Base-by-base conservation (phyloP, 2,329 filamentous ascomycete species). In the Fragosphaeria purpurea region DNA sequence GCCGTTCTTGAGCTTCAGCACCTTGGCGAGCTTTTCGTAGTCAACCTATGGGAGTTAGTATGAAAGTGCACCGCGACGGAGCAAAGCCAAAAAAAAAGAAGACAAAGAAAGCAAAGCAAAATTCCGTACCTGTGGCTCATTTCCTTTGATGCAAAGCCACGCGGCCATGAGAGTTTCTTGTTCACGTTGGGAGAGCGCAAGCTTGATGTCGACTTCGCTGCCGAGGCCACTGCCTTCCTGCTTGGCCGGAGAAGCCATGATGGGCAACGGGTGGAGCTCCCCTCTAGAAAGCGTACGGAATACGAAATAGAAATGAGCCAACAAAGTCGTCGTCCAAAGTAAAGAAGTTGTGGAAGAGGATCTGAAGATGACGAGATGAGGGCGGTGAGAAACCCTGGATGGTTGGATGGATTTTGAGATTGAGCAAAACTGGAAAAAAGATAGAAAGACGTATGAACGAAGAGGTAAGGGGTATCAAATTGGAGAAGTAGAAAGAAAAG, bases 131-230 rank as follows among this genome's bases (percentile, higher is more conserved):
- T 55, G 49, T 5, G 55, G 51, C 3, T 56, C 55, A 2, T 49
- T 7, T 2, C 55, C 53, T 9, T 53, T 56, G 47, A 56, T 55
- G 6, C 43, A 55, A 0, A 53, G 30, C 55, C 51, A 56, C 0
- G 51, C 51, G 5, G 51, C 53, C 51, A 57, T 50, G 5, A 57
- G 50, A 31, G 54, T 35, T 30, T 57, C 50, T 13, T 55, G 53
- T n/a, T 55, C 55, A 1, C 55, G 51, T 9, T 34, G 9, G 11
- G 47, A 44, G 2, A 55, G 41, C 6, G 5, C 22, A 4, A 43
- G 47, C 32, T 50, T 56, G 10, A 33, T 12, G 5, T 9, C 9
- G 22, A 40, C 37, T 22, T 22, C 22, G 22, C 22, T 22, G 22
- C 22, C 22, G 22, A 22, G 22, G 22, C 22, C 22, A 22, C 22